These are phyloP conservation scores for Paraglomus occultum DNA, from an alignment of 192 early-diverging fungal genomes.

Conservation along the genomic window DNA sequence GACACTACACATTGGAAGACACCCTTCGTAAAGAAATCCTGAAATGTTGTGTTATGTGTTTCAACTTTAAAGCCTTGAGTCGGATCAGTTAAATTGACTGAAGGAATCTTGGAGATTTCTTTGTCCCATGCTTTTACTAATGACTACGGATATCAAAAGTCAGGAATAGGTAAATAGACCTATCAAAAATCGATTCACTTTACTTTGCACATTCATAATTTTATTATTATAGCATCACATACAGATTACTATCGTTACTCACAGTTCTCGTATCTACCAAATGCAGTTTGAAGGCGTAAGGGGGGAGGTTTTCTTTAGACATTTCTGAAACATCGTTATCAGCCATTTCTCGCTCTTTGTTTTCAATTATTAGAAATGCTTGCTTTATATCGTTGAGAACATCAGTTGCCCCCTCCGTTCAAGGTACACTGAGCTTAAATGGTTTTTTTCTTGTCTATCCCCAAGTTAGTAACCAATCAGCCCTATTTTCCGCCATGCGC, in stretches of 20 bases:
- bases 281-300: conserved; percentile 10
- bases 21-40: conserved; percentile 5
- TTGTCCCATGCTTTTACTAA: conserved; percentile 18
- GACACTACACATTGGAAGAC: conserved; percentile 20
- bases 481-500: too few species aligned
- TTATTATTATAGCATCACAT: not conserved
- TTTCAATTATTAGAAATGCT: too few species aligned
- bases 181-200: not conserved
- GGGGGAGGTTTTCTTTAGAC: not conserved
- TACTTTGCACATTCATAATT: not conserved
- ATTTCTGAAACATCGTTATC: too few species aligned
- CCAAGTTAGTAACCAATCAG: too few species aligned
- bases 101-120: conserved; percentile 18
- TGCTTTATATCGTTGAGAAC: too few species aligned
- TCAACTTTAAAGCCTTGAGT: conserved; percentile 8
- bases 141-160: not conserved
- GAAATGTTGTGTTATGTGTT: conserved; percentile 15
- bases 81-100: not conserved
- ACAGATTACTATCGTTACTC: not conserved
- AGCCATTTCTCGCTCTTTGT: too few species aligned
- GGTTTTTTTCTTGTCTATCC: too few species aligned
- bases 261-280: conserved; percentile 16
- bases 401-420: too few species aligned
- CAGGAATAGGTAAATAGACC: not conserved
- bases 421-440: too few species aligned